Evolutionary conservation across 2,329 filamentous ascomycete species (phyloP), one percentile per base, ranked within the genome.

Genomic region (Colletotrichum phormii): DNA sequence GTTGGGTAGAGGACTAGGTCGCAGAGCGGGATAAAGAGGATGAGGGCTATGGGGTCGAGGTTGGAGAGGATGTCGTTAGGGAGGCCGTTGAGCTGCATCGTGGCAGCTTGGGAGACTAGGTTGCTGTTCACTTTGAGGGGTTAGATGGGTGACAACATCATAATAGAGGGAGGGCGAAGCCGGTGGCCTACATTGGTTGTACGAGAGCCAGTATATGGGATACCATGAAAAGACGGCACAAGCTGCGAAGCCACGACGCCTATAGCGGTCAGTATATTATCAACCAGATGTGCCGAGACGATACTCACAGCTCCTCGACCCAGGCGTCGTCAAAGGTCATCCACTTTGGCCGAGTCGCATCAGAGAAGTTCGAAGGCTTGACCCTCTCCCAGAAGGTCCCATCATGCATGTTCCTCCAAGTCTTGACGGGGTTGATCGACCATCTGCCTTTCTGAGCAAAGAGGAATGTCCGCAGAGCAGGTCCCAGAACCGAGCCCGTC

Each of bases 261-360:
- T 73, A n/a, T 5, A 58, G 24, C 2, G 18, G 59, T 42, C n/a
- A 51, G 29, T 31, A 26, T 7, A 11, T 33, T 7, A n/a, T 26
- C 46, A 13, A 12, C 2, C 12, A 29, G 8, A 31, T 4, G 46
- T 3, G 18, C 18, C 29, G 8, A 15, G 4, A 42, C 15, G 5
- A 67, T 18, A 71, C 71, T 57, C 24, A 73, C 33, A 95, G 88
- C 79, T 95, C 92, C 78, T 94, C 93, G 49, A 95, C 93, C 92
- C 92, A 95, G 24, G 89, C 89, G 76, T 95, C 93, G 75, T 95
- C 92, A 77, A 94, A 95, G 2, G 89, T 92, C 91, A 95, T 95
- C 92, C 92, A 95, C 0, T 77, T 75, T 0, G 91, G 93, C 49
- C 89, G 89, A 61, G 83, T 82, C 24, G 82, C 82, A 54, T 86